Evolutionary conservation across 2,329 filamentous ascomycete species (phyloP), one percentile per base, ranked within the genome.

Genomic region (Cercospora sp.): DNA sequence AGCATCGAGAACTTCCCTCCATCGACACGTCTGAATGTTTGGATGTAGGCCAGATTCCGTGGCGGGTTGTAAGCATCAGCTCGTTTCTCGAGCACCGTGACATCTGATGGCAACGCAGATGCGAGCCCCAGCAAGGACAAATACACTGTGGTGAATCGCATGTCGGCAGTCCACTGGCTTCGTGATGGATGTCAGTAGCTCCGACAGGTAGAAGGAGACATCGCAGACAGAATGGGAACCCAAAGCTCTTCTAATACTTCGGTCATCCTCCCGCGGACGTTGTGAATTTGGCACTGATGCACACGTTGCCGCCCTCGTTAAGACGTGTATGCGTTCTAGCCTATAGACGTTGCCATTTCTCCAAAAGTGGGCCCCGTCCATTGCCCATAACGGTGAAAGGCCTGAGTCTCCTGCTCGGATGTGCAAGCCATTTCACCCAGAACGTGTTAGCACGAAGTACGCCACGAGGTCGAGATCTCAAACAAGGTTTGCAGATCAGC

Each of bases 1-100:
- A 75, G 67, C 5, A 77, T 66, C 6, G 75, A 76, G 36, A 76
- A 67, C 12, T 69, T 72, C 7, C 70, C 68, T 42, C 72, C 69
- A 53, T 72, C 66, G 30, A 65, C 61, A n/a, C 68, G 66, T 59
- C 70, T 68, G 64, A 75, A 75, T 3, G 73, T 75, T 61, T 77
- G 75, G 13, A 76, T 68, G 55, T 76, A 77, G 16, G 68, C 69
- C 16, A 75, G 68, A n/a, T 68, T 67, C 33, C 70, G 66, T 7
- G 70, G 70, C 16, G 68, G 66, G 61, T 65, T 67, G 65, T 67
- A 67, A 30, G 66, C 66, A 65, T 70, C 68, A 60, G 64, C 69
- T 59, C 66, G 42, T 20, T 66, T 55, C 36, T 60, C 53, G 13
- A 65, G n/a, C 13, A 59, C 18, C 26, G 63, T 18, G 3, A 57